A percentile compares a stretch with the other conserved stretches of the same genome.
phyloP scores from a whole-genome alignment of 257 asterid species.

The Nicotiana noctiflora region DNA sequence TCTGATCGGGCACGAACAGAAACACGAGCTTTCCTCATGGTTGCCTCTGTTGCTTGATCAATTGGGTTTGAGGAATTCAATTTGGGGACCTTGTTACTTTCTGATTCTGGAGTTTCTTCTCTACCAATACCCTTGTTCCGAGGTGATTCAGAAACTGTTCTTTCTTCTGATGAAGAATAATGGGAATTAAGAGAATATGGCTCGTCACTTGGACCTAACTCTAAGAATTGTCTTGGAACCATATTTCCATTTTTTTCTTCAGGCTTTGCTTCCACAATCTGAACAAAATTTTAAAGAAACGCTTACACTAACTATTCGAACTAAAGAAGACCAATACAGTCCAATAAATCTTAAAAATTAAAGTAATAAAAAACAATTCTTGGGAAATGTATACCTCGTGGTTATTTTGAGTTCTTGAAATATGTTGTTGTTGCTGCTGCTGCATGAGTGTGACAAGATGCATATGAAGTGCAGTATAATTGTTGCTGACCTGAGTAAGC shows the following conservation, averaged over 20 bases:
- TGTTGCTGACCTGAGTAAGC: conserved; percentile 59
- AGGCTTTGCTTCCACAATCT: conserved; percentile 6
- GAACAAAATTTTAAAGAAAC: background rate
- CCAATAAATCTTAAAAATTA: too few relatives aligned
- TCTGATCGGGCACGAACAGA: conserved; percentile 96
- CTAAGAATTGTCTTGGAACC: conserved; percentile 49
- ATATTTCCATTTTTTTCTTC: conserved; percentile 3
- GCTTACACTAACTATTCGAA: too few relatives aligned
- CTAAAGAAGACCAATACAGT: too few relatives aligned
- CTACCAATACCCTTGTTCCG: conserved; percentile 30
- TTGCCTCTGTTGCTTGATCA: conserved; percentile 55
- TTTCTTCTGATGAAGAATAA: conserved; percentile 63
- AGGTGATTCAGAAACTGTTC: conserved; percentile 65
- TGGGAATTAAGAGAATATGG: conserved; percentile 28
- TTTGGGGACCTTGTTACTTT: conserved; percentile 43
- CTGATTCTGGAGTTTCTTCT: conserved; percentile 74
- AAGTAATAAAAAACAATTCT: too few relatives aligned
- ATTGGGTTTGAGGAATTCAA: conserved; percentile 26
- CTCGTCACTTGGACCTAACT: conserved; percentile 33
- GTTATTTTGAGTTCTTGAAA: conserved; percentile 10
- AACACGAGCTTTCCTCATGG: conserved; percentile 91
- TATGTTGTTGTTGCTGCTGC: conserved; percentile 30
- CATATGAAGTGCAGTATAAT: conserved; percentile 53
- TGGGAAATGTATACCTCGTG: conserved; percentile 17
- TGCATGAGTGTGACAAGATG: conserved; percentile 49